Percentiles rank a stretch among this genome's conserved stretches.
These are phyloP conservation scores for Camelina sativa DNA, from an alignment of 345 rosid genomes.

Conservation along the genomic window DNA sequence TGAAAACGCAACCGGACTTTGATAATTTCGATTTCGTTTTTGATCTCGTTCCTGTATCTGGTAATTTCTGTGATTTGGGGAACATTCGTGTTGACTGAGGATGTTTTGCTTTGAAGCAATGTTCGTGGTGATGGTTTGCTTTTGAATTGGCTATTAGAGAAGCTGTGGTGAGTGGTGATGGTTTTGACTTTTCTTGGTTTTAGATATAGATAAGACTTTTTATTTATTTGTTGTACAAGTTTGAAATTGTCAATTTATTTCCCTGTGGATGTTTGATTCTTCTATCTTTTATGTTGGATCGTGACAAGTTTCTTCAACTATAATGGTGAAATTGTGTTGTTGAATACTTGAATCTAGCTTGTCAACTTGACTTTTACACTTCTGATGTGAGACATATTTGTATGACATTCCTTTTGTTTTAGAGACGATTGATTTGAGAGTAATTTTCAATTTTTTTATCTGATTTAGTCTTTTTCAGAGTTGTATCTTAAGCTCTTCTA, in stretches of 20 bases:
- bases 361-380: constrained; percentile 15
- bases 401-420: constrained; percentile 12
- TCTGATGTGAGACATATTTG: constrained; percentile 10
- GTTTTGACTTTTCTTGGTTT: constrained; percentile 37
- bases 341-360: background rate
- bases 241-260: constrained; percentile 15
- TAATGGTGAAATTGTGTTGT: background rate
- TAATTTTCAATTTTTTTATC: background rate
- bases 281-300: constrained; percentile 4
- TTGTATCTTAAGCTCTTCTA: constrained; percentile 14
- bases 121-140: constrained; percentile 14
- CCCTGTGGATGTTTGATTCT: constrained; percentile 16
- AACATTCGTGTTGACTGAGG: constrained; percentile 25
- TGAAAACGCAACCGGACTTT: background rate
- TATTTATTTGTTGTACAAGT: background rate
- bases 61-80: constrained; percentile 5
- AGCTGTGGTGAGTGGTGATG: constrained; percentile 17
- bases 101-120: constrained; percentile 20
- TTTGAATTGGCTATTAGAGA: constrained; percentile 14
- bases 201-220: background rate
- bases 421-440: background rate
- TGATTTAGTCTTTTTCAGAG: constrained; percentile 8
- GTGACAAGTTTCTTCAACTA: background rate
- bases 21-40: background rate
- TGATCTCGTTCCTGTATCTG: background rate